Evolutionary conservation across 106 monocot genomes (phyloP).

Genomic region (Narthecium ossifragum): DNA sequence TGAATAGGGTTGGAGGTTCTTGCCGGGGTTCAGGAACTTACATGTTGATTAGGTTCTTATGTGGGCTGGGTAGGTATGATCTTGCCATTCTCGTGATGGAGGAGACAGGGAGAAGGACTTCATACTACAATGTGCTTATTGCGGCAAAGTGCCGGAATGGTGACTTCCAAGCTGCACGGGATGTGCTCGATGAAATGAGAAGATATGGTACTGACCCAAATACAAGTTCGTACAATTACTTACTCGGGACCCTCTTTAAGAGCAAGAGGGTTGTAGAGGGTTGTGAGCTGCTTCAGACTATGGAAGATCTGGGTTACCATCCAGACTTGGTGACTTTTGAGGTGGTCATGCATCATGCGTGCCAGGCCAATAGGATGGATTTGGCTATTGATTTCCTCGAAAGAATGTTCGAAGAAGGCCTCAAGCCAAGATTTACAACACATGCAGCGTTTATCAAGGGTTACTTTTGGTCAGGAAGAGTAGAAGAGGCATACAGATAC

Average conservation of each 20-base stretch:
- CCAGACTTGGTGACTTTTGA: slow-evolving; percentile 63
- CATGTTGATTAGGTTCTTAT: slow-evolving; percentile 55
- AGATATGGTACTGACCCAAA: slow-evolving; percentile 40
- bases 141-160: slow-evolving; percentile 53
- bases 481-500: slow-evolving; percentile 52
- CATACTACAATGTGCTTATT: slow-evolving; percentile 61
- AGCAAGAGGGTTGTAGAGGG: slow-evolving; percentile 40
- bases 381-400: slow-evolving; percentile 46
- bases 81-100: slow-evolving; percentile 52
- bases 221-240: slow-evolving; percentile 59
- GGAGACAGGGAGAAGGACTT: slow-evolving; percentile 28
- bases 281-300: slow-evolving; percentile 47
- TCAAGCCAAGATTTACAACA: slow-evolving; percentile 51
- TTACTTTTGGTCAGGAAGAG: slow-evolving; percentile 44
- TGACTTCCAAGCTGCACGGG: slow-evolving; percentile 29
- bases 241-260: slow-evolving; percentile 77
- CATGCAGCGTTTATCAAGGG: slow-evolving; percentile 75
- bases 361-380: slow-evolving; percentile 46
- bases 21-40: slow-evolving; percentile 58
- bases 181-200: slow-evolving; percentile 62
- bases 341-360: slow-evolving; percentile 52
- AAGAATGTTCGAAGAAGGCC: slow-evolving; percentile 51
- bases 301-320: slow-evolving; percentile 46
- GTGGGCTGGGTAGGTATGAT: slow-evolving; percentile 33
- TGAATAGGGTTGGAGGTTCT: slow-evolving; percentile 33